Percentiles rank a stretch among this genome's conserved stretches.
These are phyloP conservation scores for Fraxinus ornus DNA, from an alignment of 305 asterid genomes.

Conservation along the genomic window DNA sequence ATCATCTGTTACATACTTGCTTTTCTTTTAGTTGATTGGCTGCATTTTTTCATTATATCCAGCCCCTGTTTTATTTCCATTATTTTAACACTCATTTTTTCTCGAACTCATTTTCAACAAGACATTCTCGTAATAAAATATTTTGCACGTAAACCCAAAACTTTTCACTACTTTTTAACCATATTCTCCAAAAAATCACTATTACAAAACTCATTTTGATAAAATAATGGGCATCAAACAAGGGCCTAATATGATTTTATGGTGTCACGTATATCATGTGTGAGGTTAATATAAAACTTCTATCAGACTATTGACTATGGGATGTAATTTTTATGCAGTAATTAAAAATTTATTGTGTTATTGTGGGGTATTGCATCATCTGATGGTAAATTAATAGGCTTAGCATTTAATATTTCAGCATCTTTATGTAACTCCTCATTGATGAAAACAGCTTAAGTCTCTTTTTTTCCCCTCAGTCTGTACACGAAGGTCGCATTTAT, in stretches of 20 bases:
- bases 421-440: not conserved
- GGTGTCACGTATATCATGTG: not conserved
- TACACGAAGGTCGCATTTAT: slow-evolving; percentile 57
- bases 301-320: not conserved
- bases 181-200: too few species aligned
- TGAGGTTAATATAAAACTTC: not conserved
- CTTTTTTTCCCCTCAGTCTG: slow-evolving; percentile 32
- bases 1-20: not conserved
- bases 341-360: not conserved
- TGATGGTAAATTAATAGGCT: not conserved
- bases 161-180: too few species aligned
- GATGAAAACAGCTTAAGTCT: not conserved
- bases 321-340: not conserved
- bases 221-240: too few species aligned
- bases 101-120: too few species aligned
- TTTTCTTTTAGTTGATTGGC: not conserved
- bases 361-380: not conserved
- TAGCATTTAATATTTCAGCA: not conserved
- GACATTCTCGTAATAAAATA: too few species aligned
- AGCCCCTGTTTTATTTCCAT: too few species aligned
- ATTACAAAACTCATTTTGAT: too few species aligned
- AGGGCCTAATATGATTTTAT: not conserved
- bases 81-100: too few species aligned
- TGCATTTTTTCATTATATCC: not conserved
- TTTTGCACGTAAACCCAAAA: too few species aligned